Evolutionary conservation across 2,329 filamentous ascomycete species (phyloP).

Genomic region (Fusarium poae): DNA sequence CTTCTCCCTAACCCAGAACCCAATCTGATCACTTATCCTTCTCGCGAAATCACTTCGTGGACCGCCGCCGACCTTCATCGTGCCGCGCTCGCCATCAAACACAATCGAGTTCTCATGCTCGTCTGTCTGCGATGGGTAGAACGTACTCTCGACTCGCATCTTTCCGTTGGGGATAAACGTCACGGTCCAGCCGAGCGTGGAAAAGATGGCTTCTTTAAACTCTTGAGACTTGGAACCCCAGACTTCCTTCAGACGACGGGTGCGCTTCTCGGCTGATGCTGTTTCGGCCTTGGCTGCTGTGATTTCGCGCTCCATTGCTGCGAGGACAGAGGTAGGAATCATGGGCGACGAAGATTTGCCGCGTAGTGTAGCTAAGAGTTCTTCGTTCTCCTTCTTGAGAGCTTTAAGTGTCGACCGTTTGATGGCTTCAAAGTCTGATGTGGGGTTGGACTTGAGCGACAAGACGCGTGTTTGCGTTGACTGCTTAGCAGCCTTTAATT

Average conservation of each 20-base stretch:
- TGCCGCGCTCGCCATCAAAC: slow-evolving; percentile 93
- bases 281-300: slow-evolving; percentile 77
- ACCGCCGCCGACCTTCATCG: slow-evolving; percentile 97
- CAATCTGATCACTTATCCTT: slow-evolving; percentile 86
- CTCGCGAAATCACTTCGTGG: slow-evolving; percentile 87
- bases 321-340: slow-evolving; percentile 82
- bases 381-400: slow-evolving; percentile 85
- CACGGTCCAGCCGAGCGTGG: slow-evolving; percentile 91
- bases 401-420: slow-evolving; percentile 83
- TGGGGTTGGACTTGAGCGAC: slow-evolving; percentile 91
- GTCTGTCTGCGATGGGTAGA: slow-evolving; percentile 77
- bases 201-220: slow-evolving; percentile 95
- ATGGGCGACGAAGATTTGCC: slow-evolving; percentile 64
- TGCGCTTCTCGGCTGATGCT: slow-evolving; percentile 83
- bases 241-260: slow-evolving; percentile 88
- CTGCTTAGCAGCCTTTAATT: slow-evolving; percentile 75
- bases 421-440: slow-evolving; percentile 84
- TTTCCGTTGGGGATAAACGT: slow-evolving; percentile 98
- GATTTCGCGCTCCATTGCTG: slow-evolving; percentile 80
- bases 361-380: slow-evolving; percentile 80
- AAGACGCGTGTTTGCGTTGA: slow-evolving; percentile 84
- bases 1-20: slow-evolving; percentile 95
- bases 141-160: slow-evolving; percentile 89
- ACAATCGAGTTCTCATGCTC: slow-evolving; percentile 81
- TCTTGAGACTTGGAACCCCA: slow-evolving; percentile 92